Evolutionary conservation across 1,284 basidiomycete species (phyloP).

Genomic region (Ganoderma meredithae): DNA sequence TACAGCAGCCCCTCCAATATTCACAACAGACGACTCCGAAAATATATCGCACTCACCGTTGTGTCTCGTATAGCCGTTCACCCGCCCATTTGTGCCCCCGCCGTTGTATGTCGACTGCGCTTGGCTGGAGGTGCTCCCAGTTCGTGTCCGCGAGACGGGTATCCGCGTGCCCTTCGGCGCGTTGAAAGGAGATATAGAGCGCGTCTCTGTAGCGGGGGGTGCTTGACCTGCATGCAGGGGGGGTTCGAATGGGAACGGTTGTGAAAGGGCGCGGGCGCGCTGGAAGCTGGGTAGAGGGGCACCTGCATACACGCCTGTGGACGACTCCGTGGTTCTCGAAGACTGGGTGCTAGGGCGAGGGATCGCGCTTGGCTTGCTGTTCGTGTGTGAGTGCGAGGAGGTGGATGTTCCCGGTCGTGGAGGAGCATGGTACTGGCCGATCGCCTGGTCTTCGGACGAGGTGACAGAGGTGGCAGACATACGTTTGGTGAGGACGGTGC

Average conservation of each 20-base stretch:
- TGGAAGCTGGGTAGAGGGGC: slow-evolving; percentile 28
- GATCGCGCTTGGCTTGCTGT: slow-evolving; percentile 50
- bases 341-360: slow-evolving; percentile 55
- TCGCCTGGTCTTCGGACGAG: slow-evolving; percentile 51
- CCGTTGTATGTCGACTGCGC: slow-evolving; percentile 37
- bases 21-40: not conserved
- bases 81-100: slow-evolving; percentile 31
- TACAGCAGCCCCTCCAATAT: not conserved
- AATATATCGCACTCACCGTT: slow-evolving; percentile 1
- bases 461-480: slow-evolving; percentile 75
- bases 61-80: slow-evolving; percentile 23
- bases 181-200: slow-evolving; percentile 48
- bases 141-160: slow-evolving; percentile 52
- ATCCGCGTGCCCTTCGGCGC: slow-evolving; percentile 56
- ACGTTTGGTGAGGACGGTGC: slow-evolving; percentile 71
- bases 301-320: slow-evolving; percentile 25
- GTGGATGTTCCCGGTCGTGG: slow-evolving; percentile 34
- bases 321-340: slow-evolving; percentile 38
- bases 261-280: slow-evolving; percentile 66
- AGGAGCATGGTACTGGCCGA: slow-evolving; percentile 33
- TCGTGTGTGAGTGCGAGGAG: slow-evolving; percentile 35
- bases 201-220: slow-evolving; percentile 44
- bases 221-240: slow-evolving; percentile 37
- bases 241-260: slow-evolving; percentile 54
- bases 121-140: slow-evolving; percentile 53